A percentile compares a stretch with the other conserved stretches of the same genome.
These are phyloP conservation scores for Scenedesmus sp. DNA, from an alignment of 163 green algal genomes.

Conservation along the genomic window DNA sequence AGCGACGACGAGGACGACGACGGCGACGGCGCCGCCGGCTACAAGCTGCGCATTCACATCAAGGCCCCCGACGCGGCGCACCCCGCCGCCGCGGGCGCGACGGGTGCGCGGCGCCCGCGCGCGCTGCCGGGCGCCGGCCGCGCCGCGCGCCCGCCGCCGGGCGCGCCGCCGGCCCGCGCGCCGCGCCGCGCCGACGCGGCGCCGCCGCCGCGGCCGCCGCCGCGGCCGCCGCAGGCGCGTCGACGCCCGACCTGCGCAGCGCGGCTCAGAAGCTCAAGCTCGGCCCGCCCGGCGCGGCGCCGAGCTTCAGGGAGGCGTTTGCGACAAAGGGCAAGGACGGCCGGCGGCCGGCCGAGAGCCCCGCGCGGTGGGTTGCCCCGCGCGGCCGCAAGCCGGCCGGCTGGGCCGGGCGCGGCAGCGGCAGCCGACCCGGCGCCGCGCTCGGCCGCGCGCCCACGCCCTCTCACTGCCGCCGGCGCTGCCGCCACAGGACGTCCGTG, in stretches of 20 bases:
- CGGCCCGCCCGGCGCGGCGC: not conserved
- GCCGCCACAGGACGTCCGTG: no score
- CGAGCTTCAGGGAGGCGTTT: constrained; percentile 18
- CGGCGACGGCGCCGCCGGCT: not conserved
- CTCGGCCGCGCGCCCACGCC: not conserved
- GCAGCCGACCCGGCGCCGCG: not conserved
- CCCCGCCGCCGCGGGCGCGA: no score
- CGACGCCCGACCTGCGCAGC: not conserved
- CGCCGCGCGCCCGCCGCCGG: no score
- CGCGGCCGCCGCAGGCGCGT: constrained; percentile 1
- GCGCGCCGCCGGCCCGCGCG: no score
- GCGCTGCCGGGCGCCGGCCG: no score
- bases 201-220: no score
- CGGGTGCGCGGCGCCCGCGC: no score
- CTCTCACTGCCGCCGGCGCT: not conserved
- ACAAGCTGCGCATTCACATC: constrained; percentile 45
- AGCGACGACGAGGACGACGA: constrained; percentile 34
- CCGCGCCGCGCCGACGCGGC: no score
- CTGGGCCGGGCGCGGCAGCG: not conserved
- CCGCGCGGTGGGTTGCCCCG: no score
- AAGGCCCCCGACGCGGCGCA: constrained; percentile 20
- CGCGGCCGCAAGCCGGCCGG: no score
- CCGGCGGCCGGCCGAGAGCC: no score
- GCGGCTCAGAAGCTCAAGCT: constrained; percentile 26
- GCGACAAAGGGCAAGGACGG: no score